Base-by-base conservation (phyloP, 352 stramenopile genomes). In the Pythium myriotylum region DNA sequence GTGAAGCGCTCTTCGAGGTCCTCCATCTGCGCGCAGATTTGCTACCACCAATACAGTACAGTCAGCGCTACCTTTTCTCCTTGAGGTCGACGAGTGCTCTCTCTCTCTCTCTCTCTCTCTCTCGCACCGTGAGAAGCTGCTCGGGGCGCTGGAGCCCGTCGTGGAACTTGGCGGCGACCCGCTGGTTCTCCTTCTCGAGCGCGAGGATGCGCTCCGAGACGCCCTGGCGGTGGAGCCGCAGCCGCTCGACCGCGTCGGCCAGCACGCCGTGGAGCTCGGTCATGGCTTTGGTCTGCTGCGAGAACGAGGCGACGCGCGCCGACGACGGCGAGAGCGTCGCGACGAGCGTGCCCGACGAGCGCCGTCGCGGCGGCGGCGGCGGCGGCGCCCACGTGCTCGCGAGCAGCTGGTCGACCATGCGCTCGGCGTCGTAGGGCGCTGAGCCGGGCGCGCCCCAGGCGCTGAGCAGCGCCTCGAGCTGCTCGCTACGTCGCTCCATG, bases 1-100 rank as follows among this genome's bases (percentile, higher is more conserved):
- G 82, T 88, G 59, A 94, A 94, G 41, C 84, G 80, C 65, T 94
- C 83, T 66, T 94, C 84, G 24, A 94, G 60, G 50, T 92, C 84
- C 52, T 92, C 84, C 81, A 94, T 89, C 56, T 91, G 79, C 17
- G 66, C 68, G 56, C 79, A 90, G 26, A 93, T 87, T 80, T 93
- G 60, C 14, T 68, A 61, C 1, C 13, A 57, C 3, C 49, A 53
- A 35, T 2, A 39, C 9, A 20, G 7, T 10, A 29, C 10, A 58
- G 35, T 52, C 22, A 54, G 10, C 48, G 27, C 39, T 12, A 45
- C n/a, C n/a, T n/a, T n/a, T n/a, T n/a, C n/a, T n/a, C n/a, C n/a
- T n/a, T n/a, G n/a, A n/a, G n/a, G n/a, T 27, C 12, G 24, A 37
- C 5, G 10, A 35, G 5, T 35, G 29, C 29, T 35, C 29, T 5